These are phyloP conservation scores for Penicillium silybi DNA, from an alignment of 495 filamentous ascomycete species.

Conservation along the genomic window DNA sequence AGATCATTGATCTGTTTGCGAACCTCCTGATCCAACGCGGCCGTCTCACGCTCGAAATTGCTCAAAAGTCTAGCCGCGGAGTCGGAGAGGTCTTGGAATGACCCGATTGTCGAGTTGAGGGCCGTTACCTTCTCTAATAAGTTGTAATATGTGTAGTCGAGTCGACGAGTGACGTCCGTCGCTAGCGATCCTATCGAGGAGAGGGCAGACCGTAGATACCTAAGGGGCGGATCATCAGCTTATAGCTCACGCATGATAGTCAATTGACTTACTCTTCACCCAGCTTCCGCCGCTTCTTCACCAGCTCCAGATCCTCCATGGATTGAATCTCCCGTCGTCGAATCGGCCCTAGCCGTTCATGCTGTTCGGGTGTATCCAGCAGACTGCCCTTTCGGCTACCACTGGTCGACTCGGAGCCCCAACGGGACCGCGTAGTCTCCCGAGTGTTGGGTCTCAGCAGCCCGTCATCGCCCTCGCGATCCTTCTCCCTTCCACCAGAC, in stretches of 20 bases:
- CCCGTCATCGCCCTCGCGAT: constrained; percentile 31
- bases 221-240: constrained; percentile 9
- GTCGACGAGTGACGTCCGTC: constrained; percentile 59
- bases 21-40: constrained; percentile 58
- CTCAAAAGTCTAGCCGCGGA: constrained; percentile 57
- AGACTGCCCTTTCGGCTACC: constrained; percentile 35
- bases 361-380: constrained; percentile 27
- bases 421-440: constrained; percentile 32
- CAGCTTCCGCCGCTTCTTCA: constrained; percentile 37
- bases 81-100: constrained; percentile 65
- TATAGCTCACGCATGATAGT: not conserved
- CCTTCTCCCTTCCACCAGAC: constrained; percentile 33
- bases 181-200: constrained; percentile 37
- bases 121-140: constrained; percentile 72
- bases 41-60: constrained; percentile 59
- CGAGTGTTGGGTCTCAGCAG: constrained; percentile 30
- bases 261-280: constrained; percentile 43
- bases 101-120: constrained; percentile 62
- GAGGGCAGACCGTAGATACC: constrained; percentile 36
- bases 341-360: constrained; percentile 28
- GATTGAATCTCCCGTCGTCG: constrained; percentile 34
- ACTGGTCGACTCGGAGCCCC: constrained; percentile 33
- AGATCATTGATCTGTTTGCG: constrained; percentile 62
- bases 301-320: constrained; percentile 39
- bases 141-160: constrained; percentile 86